These are phyloP conservation scores for Scutellaria barbata DNA, from an alignment of 257 asterid species.

Conservation along the genomic window DNA sequence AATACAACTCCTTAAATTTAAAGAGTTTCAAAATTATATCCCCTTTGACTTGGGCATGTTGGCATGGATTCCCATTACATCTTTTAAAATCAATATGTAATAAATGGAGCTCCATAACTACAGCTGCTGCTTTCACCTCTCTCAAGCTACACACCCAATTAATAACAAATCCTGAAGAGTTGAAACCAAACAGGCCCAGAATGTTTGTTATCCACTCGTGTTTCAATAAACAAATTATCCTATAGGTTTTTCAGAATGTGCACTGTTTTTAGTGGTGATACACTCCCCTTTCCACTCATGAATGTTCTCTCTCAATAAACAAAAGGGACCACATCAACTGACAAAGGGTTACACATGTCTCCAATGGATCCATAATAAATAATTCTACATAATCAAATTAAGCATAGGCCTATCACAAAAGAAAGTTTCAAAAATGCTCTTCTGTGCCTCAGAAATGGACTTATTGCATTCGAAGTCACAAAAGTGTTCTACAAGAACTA, in stretches of 20 bases:
- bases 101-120: slow-evolving; percentile 7
- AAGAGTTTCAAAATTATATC: not conserved
- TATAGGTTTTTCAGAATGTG: not conserved
- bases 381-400: not conserved
- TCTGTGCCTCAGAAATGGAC: slow-evolving; percentile 11
- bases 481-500: not conserved
- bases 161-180: slow-evolving; percentile 20
- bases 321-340: slow-evolving; percentile 1
- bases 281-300: not conserved
- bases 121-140: not conserved
- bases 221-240: not conserved
- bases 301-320: not conserved
- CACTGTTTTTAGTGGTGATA: not conserved
- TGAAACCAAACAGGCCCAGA: not conserved
- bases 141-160: slow-evolving; percentile 21
- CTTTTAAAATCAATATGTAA: not conserved
- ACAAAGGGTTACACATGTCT: not conserved
- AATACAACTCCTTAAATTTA: slow-evolving; percentile 18
- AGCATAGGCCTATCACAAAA: not conserved
- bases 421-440: not conserved
- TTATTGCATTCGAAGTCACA: not conserved
- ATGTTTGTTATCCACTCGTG: not conserved
- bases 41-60: slow-evolving; percentile 2
- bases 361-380: not conserved
- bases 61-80: not conserved